Evolutionary conservation across 164 flowering plant genomes (phyloP), one percentile per base, ranked within the genome.

Genomic region (Vitis cinerea): DNA sequence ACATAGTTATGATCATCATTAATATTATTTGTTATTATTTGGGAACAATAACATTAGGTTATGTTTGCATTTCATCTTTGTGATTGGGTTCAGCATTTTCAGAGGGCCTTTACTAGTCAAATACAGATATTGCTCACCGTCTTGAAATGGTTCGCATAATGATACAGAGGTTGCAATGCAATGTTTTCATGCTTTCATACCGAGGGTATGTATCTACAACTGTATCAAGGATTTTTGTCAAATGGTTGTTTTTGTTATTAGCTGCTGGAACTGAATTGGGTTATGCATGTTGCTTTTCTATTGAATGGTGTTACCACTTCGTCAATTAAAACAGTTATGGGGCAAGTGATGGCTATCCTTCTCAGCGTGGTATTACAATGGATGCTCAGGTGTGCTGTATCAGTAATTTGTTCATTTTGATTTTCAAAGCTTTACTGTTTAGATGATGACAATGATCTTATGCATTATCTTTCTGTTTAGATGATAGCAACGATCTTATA

Each of bases 171-270:
- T 77, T 93, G 83, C 91, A 90, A n/a, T 93, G 99, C 90, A 96
- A 96, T 75, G 93, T 96, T 13, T 96, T 96, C 72, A 93, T 96
- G 99, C 97, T 96, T 72, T 96, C 99, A 53, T 96, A 96, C 68
- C 85, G 99, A 75, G 99, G 99, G 99, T 96, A 83, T 64, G 73
- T 58, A 14, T 66, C n/a, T 70, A 9, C 47, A 50, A 23, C 57
- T 50, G 12, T 50, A 9, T 47, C 5, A 10, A 47, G 66, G 23
- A 3, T 13, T 44, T 72, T 10, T 61, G 31, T 65, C 19, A 2
- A 9, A 15, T 63, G 19, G 19, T 8, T 44, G 10, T 0, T 23
- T 29, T 50, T 71, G 14, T 23, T 63, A 15, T 13, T 63, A 50
- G 17, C 52, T 53, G 37, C 44, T 54, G 13, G 31, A 2, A 30